These are phyloP conservation scores for Mycena amicta DNA, from an alignment of 768 basidiomycete species.

Conservation along the genomic window DNA sequence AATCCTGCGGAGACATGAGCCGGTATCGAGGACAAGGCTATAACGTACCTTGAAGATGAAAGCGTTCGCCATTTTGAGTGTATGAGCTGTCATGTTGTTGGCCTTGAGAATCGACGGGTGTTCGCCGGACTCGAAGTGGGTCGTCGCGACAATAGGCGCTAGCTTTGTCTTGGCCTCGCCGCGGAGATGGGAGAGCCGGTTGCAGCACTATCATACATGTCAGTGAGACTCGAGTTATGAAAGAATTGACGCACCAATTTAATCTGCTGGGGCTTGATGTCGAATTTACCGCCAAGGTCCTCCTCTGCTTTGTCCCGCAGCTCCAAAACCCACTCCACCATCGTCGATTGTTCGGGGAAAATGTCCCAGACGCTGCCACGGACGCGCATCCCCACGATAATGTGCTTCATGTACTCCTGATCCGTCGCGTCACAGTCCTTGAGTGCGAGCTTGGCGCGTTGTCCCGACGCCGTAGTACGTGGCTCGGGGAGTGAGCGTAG, in stretches of 20 bases:
- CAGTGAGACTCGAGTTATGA: not conserved
- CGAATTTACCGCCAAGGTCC: not conserved
- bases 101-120: constrained; percentile 16
- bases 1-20: not conserved
- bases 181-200: constrained; percentile 22
- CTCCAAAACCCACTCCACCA: not conserved
- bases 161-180: constrained; percentile 28
- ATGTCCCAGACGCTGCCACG: not conserved
- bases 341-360: constrained; percentile 10
- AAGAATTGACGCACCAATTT: constrained; percentile 17
- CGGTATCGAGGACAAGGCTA: not conserved
- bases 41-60: constrained; percentile 1
- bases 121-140: constrained; percentile 17
- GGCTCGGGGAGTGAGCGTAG: not conserved
- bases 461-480: not conserved
- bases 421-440: not conserved
- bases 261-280: constrained; percentile 1
- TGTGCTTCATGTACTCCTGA: not conserved
- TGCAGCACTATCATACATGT: constrained; percentile 15
- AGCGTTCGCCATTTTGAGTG: constrained; percentile 12
- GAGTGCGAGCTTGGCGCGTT: not conserved
- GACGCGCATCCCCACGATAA: not conserved
- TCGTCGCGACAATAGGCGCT: constrained; percentile 17
- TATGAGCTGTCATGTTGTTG: constrained; percentile 7
- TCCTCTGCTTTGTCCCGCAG: constrained; percentile 8